Evolutionary conservation across 2,329 filamentous ascomycete species (phyloP).

Genomic region (Fusarium algeriense): DNA sequence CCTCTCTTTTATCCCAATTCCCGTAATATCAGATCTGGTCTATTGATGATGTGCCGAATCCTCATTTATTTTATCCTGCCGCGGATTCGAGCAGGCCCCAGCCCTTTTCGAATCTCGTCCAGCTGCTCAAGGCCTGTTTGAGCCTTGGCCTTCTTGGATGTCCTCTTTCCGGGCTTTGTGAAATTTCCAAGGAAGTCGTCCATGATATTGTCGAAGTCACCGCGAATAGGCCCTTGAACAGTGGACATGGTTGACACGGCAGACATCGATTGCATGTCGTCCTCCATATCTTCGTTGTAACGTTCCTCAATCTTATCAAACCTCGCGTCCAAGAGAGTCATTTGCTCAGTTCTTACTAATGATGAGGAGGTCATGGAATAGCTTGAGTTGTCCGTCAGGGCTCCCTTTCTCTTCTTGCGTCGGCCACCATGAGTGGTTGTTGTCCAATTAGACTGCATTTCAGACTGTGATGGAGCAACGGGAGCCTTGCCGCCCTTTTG

Average conservation of each 20-base stretch:
- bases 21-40: neutral
- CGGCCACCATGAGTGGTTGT: conserved; percentile 83
- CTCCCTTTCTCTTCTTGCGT: conserved; percentile 94
- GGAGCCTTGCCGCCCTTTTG: conserved; percentile 62
- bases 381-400: conserved; percentile 85
- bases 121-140: conserved; percentile 88
- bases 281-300: conserved; percentile 67
- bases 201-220: conserved; percentile 90
- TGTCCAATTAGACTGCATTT: conserved; percentile 78
- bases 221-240: conserved; percentile 74
- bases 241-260: conserved; percentile 73
- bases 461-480: conserved; percentile 66
- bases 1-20: conserved; percentile 16
- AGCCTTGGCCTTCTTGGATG: conserved; percentile 82
- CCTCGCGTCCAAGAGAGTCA: conserved; percentile 85
- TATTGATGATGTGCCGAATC: neutral
- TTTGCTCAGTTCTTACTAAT: conserved; percentile 86
- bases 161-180: conserved; percentile 77
- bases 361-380: conserved; percentile 95
- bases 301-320: conserved; percentile 93
- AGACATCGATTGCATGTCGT: conserved; percentile 68
- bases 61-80: conserved; percentile 39
- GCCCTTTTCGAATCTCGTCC: conserved; percentile 84
- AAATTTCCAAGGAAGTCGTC: conserved; percentile 90
- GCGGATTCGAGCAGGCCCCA: conserved; percentile 79